A percentile compares a stretch with the other conserved stretches of the same genome.
These are phyloP conservation scores for Picea engelmannii DNA, from an alignment of 83 land plant species.

Conservation along the genomic window DNA sequence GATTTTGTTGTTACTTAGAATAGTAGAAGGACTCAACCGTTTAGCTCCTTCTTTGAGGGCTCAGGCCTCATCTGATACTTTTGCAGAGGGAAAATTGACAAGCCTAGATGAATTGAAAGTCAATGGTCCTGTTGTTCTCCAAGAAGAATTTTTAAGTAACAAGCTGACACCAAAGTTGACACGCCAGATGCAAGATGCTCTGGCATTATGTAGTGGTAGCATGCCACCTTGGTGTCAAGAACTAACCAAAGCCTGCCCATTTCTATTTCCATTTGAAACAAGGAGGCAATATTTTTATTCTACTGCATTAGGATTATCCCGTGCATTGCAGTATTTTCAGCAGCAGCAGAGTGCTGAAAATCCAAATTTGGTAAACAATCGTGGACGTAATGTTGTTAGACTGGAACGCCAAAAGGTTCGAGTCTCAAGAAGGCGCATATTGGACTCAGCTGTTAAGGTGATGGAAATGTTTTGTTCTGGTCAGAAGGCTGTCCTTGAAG, in stretches of 20 bases:
- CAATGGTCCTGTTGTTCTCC: conserved; percentile 25
- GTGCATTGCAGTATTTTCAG: conserved; percentile 56
- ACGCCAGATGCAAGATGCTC: conserved; percentile 63
- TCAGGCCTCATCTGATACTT: conserved; percentile 39
- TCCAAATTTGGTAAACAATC: conserved; percentile 30
- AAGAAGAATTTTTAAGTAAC: conserved; percentile 53
- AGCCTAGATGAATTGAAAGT: conserved; percentile 23
- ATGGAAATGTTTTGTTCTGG: conserved; percentile 54
- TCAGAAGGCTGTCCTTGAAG: conserved; percentile 59
- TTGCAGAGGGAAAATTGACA: conserved; percentile 36
- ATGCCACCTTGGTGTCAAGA: conserved; percentile 61
- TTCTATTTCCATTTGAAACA: conserved; percentile 58
- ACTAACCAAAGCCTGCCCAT: conserved; percentile 52
- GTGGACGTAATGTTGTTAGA: conserved; percentile 49
- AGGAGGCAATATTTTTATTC: conserved; percentile 62
- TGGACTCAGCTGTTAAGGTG: conserved; percentile 58
- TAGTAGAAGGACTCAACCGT: conserved; percentile 42
- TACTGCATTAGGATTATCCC: conserved; percentile 54
- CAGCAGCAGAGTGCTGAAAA: conserved; percentile 56
- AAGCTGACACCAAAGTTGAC: conserved; percentile 59
- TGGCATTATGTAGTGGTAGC: conserved; percentile 57
- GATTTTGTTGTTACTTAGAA: conserved; percentile 46
- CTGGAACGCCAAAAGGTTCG: conserved; percentile 58
- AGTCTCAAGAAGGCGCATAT: conserved; percentile 50
- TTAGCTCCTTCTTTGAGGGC: conserved; percentile 54